Base-by-base conservation (phyloP, 2,329 filamentous ascomycete genomes). In the Microsporum ferrugineum region DNA sequence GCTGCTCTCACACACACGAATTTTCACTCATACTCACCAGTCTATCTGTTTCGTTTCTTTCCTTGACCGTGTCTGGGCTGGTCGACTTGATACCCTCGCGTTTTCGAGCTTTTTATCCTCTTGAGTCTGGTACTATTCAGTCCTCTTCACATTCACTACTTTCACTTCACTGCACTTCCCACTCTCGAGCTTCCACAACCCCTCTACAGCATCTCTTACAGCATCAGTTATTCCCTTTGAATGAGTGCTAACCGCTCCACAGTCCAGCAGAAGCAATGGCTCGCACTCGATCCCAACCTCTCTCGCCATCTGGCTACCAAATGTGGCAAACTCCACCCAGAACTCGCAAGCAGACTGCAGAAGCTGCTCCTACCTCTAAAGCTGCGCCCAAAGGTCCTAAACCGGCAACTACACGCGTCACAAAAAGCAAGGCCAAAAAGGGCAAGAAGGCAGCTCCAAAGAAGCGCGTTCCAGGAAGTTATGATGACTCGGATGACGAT, bases 281-380 rank as follows among this genome's bases (percentile, higher is more conserved):
- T 41, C 34, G 36, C 34, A 39, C 39, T 57, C 34, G 55, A 27
- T 57, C 55, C 36, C 34, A 75, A 62, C 70, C 70, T 27, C 64
- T 69, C 17, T 73, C 72, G 38, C 72, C 73, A 36, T 66, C 68
- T 41, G 70, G 71, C 36, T 67, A 71, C 38, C 60, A 70, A 27
- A 70, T 71, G 17, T 71, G 73, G 31, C 70, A 75, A 12, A 66
- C 61, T 2, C 51, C 63, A 57, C 61, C 62, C 43, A 55, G 61
- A 23, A 59, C 60, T 17, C 57, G 56, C 45, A 64, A 39, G 4
- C 61, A 64, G 36, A 65, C 64, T 5, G 41, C 66, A 5, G 65
- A 61, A 39, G 53, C 53, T 17, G 45, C 58, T 36, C 39, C 49
- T 34, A 31, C 51, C 31, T 2, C 51, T 7, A 55, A 36, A 17